Evolutionary conservation across 1,284 basidiomycete genomes (phyloP).

Genomic region (Cutaneotrichosporon sp.): DNA sequence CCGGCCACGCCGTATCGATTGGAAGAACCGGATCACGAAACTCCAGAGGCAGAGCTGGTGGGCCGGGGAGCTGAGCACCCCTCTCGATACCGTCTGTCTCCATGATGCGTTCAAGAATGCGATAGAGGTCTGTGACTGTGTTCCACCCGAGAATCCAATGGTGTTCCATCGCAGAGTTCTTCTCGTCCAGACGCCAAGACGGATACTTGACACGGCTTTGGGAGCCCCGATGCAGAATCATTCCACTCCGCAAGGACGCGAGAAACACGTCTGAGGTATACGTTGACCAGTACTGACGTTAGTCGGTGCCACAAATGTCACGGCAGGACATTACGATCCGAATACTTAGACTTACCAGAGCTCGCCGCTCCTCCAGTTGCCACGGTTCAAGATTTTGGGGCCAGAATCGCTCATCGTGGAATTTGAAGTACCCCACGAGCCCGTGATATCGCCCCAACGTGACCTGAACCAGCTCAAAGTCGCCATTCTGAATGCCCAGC

Average conservation of each 20-base stretch:
- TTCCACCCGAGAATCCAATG: constrained; percentile 18
- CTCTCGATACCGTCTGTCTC: neutral
- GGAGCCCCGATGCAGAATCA: constrained; percentile 12
- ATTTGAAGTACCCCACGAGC: constrained; percentile 3
- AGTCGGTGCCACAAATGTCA: too few relatives aligned
- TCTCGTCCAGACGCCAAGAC: constrained; percentile 5
- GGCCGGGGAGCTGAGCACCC: neutral
- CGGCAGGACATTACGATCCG: neutral
- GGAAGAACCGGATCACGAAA: neutral
- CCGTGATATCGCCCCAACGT: constrained; percentile 13
- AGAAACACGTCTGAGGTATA: constrained; percentile 18
- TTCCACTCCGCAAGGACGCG: constrained; percentile 10
- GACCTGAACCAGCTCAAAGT: constrained; percentile 8
- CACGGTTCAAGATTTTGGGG: constrained; percentile 4
- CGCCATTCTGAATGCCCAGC: constrained; percentile 15
- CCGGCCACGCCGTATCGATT: constrained; percentile 1
- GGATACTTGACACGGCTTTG: constrained; percentile 15
- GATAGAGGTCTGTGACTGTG: constrained; percentile 18
- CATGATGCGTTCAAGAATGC: constrained; percentile 13
- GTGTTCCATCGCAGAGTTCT: neutral
- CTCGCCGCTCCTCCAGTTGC: constrained; percentile 15
- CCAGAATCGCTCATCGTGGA: constrained; percentile 17
- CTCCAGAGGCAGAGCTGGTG: neutral
- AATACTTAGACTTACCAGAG: constrained; percentile 11
- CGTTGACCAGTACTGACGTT: constrained; percentile 18